A percentile compares a stretch with the other conserved stretches of the same genome.
phyloP scores from a whole-genome alignment of 768 basidiomycete genomes.

The Pleurotus giganteus region DNA sequence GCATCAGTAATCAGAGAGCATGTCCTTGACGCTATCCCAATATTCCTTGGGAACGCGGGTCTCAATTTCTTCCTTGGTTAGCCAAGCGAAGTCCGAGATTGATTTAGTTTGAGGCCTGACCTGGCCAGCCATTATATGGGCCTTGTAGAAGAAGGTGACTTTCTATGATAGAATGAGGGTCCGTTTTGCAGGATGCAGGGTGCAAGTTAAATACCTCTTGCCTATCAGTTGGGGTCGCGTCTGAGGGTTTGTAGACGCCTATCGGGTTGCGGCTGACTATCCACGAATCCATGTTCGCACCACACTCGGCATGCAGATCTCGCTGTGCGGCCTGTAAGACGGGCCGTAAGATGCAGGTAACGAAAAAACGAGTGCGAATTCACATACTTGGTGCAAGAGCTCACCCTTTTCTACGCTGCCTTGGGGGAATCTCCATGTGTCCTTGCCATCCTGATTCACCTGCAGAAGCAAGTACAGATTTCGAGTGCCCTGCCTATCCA shows the following conservation, averaged over 20 bases:
- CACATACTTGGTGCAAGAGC: conserved; percentile 71
- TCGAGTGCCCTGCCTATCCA: conserved; percentile 81
- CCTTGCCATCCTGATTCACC: conserved; percentile 42
- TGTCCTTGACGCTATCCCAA: conserved; percentile 77
- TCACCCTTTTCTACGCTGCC: conserved; percentile 61
- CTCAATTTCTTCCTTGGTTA: conserved; percentile 89
- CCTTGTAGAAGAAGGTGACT: conserved; percentile 88
- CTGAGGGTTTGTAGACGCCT: conserved; percentile 60
- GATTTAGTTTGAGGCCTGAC: conserved; percentile 53
- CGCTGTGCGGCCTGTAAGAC: conserved; percentile 67
- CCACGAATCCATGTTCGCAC: conserved; percentile 89
- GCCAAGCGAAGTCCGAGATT: conserved; percentile 84
- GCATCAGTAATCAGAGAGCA: conserved; percentile 67
- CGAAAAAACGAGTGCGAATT: not conserved
- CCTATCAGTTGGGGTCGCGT: conserved; percentile 22
- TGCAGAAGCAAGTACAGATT: conserved; percentile 82
- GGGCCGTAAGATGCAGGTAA: not conserved
- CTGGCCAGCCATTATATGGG: conserved; percentile 89
- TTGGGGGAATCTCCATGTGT: conserved; percentile 81
- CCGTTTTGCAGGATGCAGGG: not conserved
- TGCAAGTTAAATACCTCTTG: not conserved
- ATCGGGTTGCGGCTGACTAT: conserved; percentile 88
- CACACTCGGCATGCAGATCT: conserved; percentile 69
- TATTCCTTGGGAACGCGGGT: conserved; percentile 64
- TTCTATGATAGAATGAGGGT: conserved; percentile 38